Conservation (phyloP, 345 rosid genomes). For the Sisymbrium altissimum region DNA sequence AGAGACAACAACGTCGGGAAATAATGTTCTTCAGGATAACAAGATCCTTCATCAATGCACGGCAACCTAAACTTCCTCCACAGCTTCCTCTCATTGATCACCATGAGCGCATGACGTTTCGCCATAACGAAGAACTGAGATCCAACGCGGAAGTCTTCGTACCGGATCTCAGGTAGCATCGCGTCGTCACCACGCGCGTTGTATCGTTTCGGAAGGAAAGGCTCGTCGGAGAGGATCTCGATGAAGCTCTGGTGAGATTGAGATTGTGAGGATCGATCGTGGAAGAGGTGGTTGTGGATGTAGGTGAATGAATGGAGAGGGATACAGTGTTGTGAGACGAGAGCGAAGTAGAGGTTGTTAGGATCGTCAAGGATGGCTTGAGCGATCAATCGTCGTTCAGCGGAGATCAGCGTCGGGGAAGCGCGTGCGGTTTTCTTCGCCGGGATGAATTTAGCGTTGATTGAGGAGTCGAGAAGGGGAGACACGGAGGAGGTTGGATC, state of each 20-base stretch:
- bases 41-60: conserved; percentile 48
- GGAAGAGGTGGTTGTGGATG: conserved; percentile 58
- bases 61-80: conserved; percentile 80
- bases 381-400: conserved; percentile 72
- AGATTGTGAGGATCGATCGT: conserved; percentile 10
- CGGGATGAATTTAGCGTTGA: conserved; percentile 53
- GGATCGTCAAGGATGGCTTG: conserved; percentile 80
- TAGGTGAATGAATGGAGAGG: conserved; percentile 78
- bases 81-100: conserved; percentile 53
- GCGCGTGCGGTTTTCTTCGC: conserved; percentile 61
- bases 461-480: conserved; percentile 28
- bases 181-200: conserved; percentile 52
- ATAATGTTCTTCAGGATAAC: conserved; percentile 92
- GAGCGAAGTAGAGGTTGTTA: conserved; percentile 68
- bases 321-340: conserved; percentile 72
- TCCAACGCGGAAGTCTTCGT: conserved; percentile 64
- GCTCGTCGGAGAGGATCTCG: conserved; percentile 64
- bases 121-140: conserved; percentile 84
- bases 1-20: conserved; percentile 78
- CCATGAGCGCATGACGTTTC: conserved; percentile 64
- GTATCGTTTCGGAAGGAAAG: conserved; percentile 60
- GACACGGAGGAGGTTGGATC: conserved; percentile 45
- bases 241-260: conserved; percentile 48
- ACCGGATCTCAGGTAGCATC: conserved; percentile 70
- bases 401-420: conserved; percentile 69